A percentile compares a stretch with the other conserved stretches of the same genome.
Evolutionary conservation across 805 yeast species (phyloP).

Genomic region (Candida xiaguanensis): DNA sequence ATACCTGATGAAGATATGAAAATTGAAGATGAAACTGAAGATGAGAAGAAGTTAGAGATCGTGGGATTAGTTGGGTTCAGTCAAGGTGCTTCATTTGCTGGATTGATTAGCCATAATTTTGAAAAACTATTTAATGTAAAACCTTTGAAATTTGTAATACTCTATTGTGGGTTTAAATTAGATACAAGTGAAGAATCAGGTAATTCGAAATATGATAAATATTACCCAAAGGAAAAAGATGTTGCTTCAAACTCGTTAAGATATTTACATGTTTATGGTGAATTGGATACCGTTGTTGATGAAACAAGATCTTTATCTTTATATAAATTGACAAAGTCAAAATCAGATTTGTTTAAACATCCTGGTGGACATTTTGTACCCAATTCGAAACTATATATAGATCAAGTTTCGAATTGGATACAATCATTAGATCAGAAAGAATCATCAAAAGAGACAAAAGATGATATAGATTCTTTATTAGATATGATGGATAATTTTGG

Average conservation of each 20-base stretch:
- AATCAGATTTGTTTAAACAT: slow-evolving; percentile 65
- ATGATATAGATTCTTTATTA: slow-evolving; percentile 30
- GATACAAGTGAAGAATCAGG: slow-evolving; percentile 24
- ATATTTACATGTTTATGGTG: slow-evolving; percentile 77
- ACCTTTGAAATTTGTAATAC: slow-evolving; percentile 63
- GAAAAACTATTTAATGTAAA: slow-evolving; percentile 45
- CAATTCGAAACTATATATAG: slow-evolving; percentile 56
- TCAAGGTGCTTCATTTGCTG: slow-evolving; percentile 90
- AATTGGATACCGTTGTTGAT: slow-evolving; percentile 81
- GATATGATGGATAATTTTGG: slow-evolving; percentile 36
- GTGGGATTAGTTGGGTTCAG: slow-evolving; percentile 89
- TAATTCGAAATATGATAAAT: slow-evolving; percentile 21
- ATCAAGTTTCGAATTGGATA: slow-evolving; percentile 41
- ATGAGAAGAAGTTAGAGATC: slow-evolving; percentile 50
- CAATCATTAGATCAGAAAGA: slow-evolving; percentile 14
- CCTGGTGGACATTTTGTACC: slow-evolving; percentile 99
- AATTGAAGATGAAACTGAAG: slow-evolving; percentile 18
- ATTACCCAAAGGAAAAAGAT: slow-evolving; percentile 23
- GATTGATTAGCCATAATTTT: slow-evolving; percentile 61
- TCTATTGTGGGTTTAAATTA: slow-evolving; percentile 62
- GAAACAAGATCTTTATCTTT: slow-evolving; percentile 64
- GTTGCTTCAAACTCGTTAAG: slow-evolving; percentile 22
- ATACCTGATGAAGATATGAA: slow-evolving; percentile 24
- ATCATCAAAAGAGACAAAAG: slow-evolving; percentile 13
- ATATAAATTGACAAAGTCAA: slow-evolving; percentile 35